Evolutionary conservation across 2,329 filamentous ascomycete genomes (phyloP), one percentile per base, ranked within the genome.

Genomic region (Calonectria honghensis): DNA sequence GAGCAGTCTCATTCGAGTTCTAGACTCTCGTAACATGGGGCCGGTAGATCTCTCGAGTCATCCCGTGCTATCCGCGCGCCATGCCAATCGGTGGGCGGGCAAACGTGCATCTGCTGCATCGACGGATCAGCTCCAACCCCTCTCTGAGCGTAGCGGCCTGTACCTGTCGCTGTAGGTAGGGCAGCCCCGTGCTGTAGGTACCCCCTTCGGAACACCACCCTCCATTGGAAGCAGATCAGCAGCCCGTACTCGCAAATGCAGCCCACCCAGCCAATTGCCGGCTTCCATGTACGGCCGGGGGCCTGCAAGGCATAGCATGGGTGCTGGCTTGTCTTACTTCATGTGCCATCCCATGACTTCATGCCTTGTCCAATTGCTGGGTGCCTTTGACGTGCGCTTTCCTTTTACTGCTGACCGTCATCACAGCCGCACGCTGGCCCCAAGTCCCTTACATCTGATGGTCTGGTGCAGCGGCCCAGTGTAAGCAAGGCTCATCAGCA

Each of bases 41-140:
- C 24, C 57, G 57, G 57, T 63, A 63, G 57, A 63, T 63, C 57
- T 63, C 35, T 63, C 57, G 57, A 63, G 57, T 63, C 57, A 63
- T 63, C 57, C 57, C 57, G 57, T 63, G 57, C 57, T 63, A 63
- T 63, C 57, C 35, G 57, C 54, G 54, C 32, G 31, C 54, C 54
- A 39, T 59, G 52, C 35, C 52, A n/a, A 57, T 57, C 52, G 52
- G 35, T 57, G 52, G 18, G 52, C 29, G 52, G 31, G 52, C 52
- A 57, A 57, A 57, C 52, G 20, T 57, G 54, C 57, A 63, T 63
- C 57, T 63, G 45, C 57, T 63, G 57, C 35, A 63, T 63, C 57
- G 57, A 63, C 24, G 24, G 57, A 63, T 63, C 37, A 63, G 57
- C 57, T 63, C 37, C 24, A 16, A 24, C 37, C 57, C 57, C 57